Conservation (phyloP, 1,139 yeast species). For the Suhomyces yuchorum region DNA sequence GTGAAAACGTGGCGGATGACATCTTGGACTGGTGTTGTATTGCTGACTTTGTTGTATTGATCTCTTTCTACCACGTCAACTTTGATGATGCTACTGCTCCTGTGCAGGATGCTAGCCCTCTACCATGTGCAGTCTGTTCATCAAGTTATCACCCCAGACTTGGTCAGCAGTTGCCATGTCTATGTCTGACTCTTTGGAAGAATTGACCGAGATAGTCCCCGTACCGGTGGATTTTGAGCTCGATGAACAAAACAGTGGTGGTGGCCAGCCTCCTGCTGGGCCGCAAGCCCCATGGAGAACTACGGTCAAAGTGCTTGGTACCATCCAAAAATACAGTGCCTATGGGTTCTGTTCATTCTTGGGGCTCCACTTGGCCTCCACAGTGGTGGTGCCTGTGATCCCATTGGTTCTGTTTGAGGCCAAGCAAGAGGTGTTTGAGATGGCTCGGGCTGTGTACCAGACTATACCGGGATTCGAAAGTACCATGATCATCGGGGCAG, state of each 20-base stretch:
- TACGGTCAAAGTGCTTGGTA: conserved; percentile 1
- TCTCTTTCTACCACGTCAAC: conserved; percentile 5
- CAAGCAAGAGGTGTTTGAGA: conserved; percentile 59
- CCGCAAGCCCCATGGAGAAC: conserved; percentile 4
- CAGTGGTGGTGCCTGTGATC: conserved; percentile 54
- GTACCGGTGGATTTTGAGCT: conserved; percentile 10
- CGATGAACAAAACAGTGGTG: not conserved
- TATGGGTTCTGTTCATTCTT: conserved; percentile 59
- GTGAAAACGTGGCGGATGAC: conserved; percentile 44
- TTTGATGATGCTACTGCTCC: not conserved
- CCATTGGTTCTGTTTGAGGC: conserved; percentile 38
- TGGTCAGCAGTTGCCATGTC: not conserved
- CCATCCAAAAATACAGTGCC: conserved; percentile 62
- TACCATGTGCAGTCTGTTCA: not conserved
- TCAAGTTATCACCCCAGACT: conserved; percentile 1
- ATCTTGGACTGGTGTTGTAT: conserved; percentile 19
- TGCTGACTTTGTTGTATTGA: not conserved
- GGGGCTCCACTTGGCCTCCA: conserved; percentile 59
- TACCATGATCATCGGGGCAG: conserved; percentile 49
- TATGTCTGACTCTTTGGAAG: conserved; percentile 1
- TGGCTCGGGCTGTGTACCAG: conserved; percentile 66
- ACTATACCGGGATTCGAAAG: conserved; percentile 50
- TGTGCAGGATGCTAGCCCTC: conserved; percentile 3
- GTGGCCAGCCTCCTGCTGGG: not conserved
- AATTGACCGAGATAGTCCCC: conserved; percentile 9